phyloP scores from a whole-genome alignment of 306 rosid species.

The Quercus alba region DNA sequence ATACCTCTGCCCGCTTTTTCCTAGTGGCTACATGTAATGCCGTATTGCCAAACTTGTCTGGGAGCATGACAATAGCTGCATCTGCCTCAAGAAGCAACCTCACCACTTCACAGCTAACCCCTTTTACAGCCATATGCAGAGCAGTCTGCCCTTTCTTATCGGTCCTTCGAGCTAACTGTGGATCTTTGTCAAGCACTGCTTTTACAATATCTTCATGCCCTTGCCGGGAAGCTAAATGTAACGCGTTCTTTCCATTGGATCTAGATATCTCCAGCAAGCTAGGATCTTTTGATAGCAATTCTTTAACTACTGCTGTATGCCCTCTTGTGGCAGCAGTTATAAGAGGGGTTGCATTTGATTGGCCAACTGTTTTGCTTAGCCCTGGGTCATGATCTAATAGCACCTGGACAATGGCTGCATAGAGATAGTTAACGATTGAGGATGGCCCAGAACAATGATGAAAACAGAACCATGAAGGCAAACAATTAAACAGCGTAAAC shows the following conservation, averaged over 20 bases:
- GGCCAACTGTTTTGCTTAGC: conserved; percentile 71
- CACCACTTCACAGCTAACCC: conserved; percentile 70
- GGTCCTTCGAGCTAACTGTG: conserved; percentile 68
- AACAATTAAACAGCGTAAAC: too few species aligned
- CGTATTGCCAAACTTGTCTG: conserved; percentile 77
- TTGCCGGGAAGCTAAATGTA: conserved; percentile 82
- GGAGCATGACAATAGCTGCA: conserved; percentile 66
- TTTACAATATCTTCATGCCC: conserved; percentile 65
- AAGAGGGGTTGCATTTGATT: conserved; percentile 81
- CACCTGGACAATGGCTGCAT: conserved; percentile 54
- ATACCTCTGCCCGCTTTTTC: conserved; percentile 83
- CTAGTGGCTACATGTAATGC: conserved; percentile 93
- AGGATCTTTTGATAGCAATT: conserved; percentile 47
- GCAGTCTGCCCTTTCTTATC: conserved; percentile 94
- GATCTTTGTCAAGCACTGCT: conserved; percentile 53
- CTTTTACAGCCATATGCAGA: conserved; percentile 90
- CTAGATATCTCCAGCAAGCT: conserved; percentile 61
- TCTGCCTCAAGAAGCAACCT: conserved; percentile 58
- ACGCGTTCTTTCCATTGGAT: conserved; percentile 82
- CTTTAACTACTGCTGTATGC: conserved; percentile 58
- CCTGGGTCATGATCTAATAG: conserved; percentile 64
- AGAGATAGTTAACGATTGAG: conserved; percentile 4
- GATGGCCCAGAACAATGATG: background rate
- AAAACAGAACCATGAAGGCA: background rate
- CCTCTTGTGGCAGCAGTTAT: conserved; percentile 76